Conservation (phyloP, 805 yeast genomes). For the Candida piceae region DNA sequence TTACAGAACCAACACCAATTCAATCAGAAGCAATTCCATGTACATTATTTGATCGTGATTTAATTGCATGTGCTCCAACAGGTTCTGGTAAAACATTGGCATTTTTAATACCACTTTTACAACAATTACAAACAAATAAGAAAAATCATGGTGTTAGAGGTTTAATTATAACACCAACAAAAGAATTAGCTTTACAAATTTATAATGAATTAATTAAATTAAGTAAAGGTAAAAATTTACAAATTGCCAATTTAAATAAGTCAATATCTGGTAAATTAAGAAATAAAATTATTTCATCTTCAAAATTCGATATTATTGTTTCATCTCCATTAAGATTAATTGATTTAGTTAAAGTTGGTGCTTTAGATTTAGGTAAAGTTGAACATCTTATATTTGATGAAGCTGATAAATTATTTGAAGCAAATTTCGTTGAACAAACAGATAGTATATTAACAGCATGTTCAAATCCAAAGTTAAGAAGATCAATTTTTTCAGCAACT, state of each 20-base stretch:
- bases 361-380: constrained; percentile 58
- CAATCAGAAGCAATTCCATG: constrained; percentile 88
- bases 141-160: constrained; percentile 59
- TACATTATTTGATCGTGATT: constrained; percentile 62
- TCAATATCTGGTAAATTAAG: constrained; percentile 64
- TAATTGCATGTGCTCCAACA: constrained; percentile 94
- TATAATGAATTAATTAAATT: constrained; percentile 61
- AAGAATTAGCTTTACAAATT: constrained; percentile 87
- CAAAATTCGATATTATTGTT: constrained; percentile 73
- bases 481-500: constrained; percentile 91
- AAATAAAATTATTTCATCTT: constrained; percentile 51
- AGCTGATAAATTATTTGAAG: constrained; percentile 89
- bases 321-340: constrained; percentile 87
- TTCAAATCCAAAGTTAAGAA: constrained; percentile 46
- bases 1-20: constrained; percentile 85
- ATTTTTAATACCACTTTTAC: constrained; percentile 77
- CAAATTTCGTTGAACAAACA: constrained; percentile 83
- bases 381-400: constrained; percentile 84
- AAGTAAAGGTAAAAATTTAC: constrained; percentile 50
- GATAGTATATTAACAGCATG: constrained; percentile 72
- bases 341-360: constrained; percentile 62
- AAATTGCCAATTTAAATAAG: constrained; percentile 63
- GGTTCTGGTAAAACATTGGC: constrained; percentile 98
- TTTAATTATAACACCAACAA: constrained; percentile 86
- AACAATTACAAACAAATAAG: constrained; percentile 29